These are phyloP conservation scores for Linderniella brevidens DNA, from an alignment of 257 asterid species.

Conservation along the genomic window DNA sequence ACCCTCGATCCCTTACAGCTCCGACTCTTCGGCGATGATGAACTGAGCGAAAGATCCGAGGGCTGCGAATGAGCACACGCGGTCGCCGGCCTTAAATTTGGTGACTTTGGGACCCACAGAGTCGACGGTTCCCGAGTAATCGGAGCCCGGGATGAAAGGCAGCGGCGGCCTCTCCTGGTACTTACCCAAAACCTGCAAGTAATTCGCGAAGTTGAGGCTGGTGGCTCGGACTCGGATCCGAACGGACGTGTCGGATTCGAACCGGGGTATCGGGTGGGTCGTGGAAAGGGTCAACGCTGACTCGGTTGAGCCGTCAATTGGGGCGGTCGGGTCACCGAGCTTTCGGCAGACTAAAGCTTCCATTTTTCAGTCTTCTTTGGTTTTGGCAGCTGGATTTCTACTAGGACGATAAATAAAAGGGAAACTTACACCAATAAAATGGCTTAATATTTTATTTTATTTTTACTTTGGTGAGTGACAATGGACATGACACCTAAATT, in stretches of 20 bases:
- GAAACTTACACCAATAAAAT: no score
- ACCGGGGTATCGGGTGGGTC: conserved; percentile 50
- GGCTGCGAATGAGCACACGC: conserved; percentile 55
- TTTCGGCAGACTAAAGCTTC: conserved; percentile 76
- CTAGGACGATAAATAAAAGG: no score
- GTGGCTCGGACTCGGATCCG: conserved; percentile 71
- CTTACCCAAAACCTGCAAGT: conserved; percentile 73
- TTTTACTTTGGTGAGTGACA: no score
- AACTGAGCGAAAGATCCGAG: conserved; percentile 81
- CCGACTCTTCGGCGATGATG: conserved; percentile 61
- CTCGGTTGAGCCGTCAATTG: conserved; percentile 22
- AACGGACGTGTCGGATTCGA: conserved; percentile 42
- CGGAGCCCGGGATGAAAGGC: conserved; percentile 88
- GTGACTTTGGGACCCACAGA: conserved; percentile 56
- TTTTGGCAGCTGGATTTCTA: no score
- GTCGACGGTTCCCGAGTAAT: conserved; percentile 76
- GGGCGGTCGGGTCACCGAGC: conserved; percentile 74
- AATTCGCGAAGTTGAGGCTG: conserved; percentile 87
- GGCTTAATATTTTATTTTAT: no score
- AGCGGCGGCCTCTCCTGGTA: conserved; percentile 77
- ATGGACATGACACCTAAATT: no score
- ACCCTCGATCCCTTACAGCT: conserved; percentile 27
- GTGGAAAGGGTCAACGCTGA: conserved; percentile 41
- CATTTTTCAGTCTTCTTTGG: conserved; percentile 20
- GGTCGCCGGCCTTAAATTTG: conserved; percentile 62